Evolutionary conservation across 495 filamentous ascomycete species (phyloP), one percentile per base, ranked within the genome.

Genomic region (Trichoderma erinaceum): DNA sequence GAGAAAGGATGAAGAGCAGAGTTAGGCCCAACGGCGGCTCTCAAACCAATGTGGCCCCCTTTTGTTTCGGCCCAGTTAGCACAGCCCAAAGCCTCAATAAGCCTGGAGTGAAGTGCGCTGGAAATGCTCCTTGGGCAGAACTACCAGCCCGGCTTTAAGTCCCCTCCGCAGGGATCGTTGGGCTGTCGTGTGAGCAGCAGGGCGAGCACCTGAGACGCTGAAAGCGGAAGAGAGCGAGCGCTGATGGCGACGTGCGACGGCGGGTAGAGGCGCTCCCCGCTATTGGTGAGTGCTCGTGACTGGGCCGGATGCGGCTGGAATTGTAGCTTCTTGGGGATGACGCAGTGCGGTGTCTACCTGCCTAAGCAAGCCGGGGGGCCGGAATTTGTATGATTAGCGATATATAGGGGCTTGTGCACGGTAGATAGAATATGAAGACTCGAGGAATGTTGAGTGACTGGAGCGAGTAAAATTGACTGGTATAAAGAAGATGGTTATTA

Each of bases 151-250:
- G 48, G 29, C 29, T 1, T 21, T 52, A 6, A 27, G 56, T 8
- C 56, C 25, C 27, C 12, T 52, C 48, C 4, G 48, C 48, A 52
- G 48, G 48, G 48, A 10, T n/a, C 8, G 23, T 11, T 25, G 16
- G 27, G 56, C 27, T 61, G 48, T 10, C 12, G 56, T 61, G 56
- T 61, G 56, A 61, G 56, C 52, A 29, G 52, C 23, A 61, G 56
- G 56, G 56, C 56, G 56, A n/a, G 56, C 56, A 61, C 56, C 23
- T 61, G 56, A 61, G 56, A 61, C 12, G 56, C 56, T 61, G 56
- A 61, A 61, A 61, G 10, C 25, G 56, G 56, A 61, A 11, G 56
- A 25, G 23, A 27, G 13, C 15, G 21, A 52, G 48, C 48, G 48
- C 35, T 38, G 35, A 38, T 10, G 35, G 35, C 21, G 18, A 4